Evolutionary conservation across 371 early-diverging fungal species (phyloP), one percentile per base, ranked within the genome.

Genomic region (Mortierella sp.): DNA sequence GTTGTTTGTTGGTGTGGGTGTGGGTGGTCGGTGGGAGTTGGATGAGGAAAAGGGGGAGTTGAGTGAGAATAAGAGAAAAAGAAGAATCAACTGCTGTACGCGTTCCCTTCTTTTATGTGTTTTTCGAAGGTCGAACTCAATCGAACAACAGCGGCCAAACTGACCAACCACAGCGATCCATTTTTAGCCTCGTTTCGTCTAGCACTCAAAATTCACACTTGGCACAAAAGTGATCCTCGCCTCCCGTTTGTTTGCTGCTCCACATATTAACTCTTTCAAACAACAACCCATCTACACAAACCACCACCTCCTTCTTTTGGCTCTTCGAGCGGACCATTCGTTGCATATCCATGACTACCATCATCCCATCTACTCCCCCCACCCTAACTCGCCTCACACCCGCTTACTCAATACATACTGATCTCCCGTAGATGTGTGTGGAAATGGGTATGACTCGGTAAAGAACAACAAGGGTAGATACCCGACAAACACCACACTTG

Each of bases 31-130:
- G 31, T 60, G 31, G 26, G 16, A 5, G 60, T 3, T 26, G 72
- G 60, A 50, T 31, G 57, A 70, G n/a, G 44, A 48, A 38, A 72
- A 42, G 26, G 63, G 63, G 57, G 48, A 63, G 54, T 50, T 52
- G 70, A 48, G 16, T 31, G 31, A 65, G 21, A 57, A 72, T 1
- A 65, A 73, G 72, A 44, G 10, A 28, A 48, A 73, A 63, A 73
- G 47, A 72, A 45, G 54, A 26, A 16, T 55, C 34, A 45, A 31
- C 34, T 0, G 24, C 19, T 2, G 38, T 1, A 63, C 65, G 65
- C 65, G 65, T 21, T 63, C 28, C 42, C 42, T 16, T 34, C 65
- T 19, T 63, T 63, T 63, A 47, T 47, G 47, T 38, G 42, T 38
- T 38, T 38, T 38, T 38, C 42, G 42, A 38, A 38, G 42, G 1